Evolutionary conservation across 2,329 filamentous ascomycete species (phyloP), one percentile per base, ranked within the genome.

Genomic region (Uncinocarpus reesii): DNA sequence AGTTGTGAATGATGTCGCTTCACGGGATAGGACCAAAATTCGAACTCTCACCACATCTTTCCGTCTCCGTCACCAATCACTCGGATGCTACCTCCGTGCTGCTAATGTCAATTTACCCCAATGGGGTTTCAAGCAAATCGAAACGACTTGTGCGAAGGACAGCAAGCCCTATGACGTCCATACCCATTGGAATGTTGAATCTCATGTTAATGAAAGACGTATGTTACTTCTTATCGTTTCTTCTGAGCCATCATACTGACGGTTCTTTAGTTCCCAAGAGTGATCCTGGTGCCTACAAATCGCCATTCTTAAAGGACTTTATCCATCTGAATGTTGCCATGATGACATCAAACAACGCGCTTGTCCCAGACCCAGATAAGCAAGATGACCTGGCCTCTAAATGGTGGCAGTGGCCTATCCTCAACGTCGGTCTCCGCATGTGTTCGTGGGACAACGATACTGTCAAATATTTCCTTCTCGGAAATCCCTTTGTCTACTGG

Each of bases 91-190:
- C 65, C 79, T 98, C 43, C 84, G 89, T 55, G 93, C 92, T 51
- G 90, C 89, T 58, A 98, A 94, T 60, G 84, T 88, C 59, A 98
- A 96, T 69, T 76, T 98, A 55, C 92, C 92, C 44, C 92, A 96
- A 65, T 98, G 92, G 92, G 92, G 92, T 65, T 98, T 98, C 77
- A 95, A 96, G 73, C 92, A 98, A 71, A 96, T 98, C 56, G 92
- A 98, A 71, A 89, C 92, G 29, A 94, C 88, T 21, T 98, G 92
- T 69, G 81, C 83, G 57, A 95, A 94, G 74, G 79, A 84, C 58
- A 95, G 95, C 73, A 92, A 90, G 60, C 87, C 89, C 5, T 79
- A 82, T 47, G 92, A 98, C 65, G 79, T 88, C 34, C 96, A 94
- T 68, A 98, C 92, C 7, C 92, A 96, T 72, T 98, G 92, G 92